Conservation (phyloP, 176 grass and related monocot species). For the Rhipidocladum racemiflorum region DNA sequence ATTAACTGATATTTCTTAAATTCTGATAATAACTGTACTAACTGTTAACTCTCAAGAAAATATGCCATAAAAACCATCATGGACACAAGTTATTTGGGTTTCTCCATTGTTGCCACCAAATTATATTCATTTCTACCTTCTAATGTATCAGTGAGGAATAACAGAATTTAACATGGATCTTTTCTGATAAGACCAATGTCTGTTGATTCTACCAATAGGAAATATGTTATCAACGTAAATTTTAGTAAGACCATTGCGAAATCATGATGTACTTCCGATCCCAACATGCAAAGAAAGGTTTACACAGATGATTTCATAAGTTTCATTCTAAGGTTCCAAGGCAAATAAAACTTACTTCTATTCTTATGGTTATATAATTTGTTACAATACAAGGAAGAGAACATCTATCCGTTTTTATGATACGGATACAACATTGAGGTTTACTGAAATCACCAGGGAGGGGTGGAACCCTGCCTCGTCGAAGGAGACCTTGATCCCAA, state of each 20-base stretch:
- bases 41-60: not conserved
- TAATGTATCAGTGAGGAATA: not conserved
- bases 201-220: not conserved
- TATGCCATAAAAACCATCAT: not conserved
- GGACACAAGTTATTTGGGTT: not conserved
- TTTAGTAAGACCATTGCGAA: conserved; percentile 1
- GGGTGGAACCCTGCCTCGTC: conserved; percentile 52
- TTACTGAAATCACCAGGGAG: conserved; percentile 64
- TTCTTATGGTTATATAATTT: conserved; percentile 18
- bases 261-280: not conserved
- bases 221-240: not conserved
- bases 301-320: not conserved
- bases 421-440: conserved; percentile 12
- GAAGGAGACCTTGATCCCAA: conserved; percentile 69
- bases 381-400: conserved; percentile 32
- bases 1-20: not conserved
- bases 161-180: not conserved
- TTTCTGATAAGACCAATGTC: not conserved
- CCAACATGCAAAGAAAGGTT: conserved; percentile 3
- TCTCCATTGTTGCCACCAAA: not conserved
- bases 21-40: not conserved
- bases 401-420: conserved; percentile 1
- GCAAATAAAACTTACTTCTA: not conserved
- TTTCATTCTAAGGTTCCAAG: not conserved
- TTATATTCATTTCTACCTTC: not conserved